A percentile compares a stretch with the other conserved stretches of the same genome.
Conservation (phyloP, 2,329 filamentous ascomycete species). For the Microdochium nivale region DNA sequence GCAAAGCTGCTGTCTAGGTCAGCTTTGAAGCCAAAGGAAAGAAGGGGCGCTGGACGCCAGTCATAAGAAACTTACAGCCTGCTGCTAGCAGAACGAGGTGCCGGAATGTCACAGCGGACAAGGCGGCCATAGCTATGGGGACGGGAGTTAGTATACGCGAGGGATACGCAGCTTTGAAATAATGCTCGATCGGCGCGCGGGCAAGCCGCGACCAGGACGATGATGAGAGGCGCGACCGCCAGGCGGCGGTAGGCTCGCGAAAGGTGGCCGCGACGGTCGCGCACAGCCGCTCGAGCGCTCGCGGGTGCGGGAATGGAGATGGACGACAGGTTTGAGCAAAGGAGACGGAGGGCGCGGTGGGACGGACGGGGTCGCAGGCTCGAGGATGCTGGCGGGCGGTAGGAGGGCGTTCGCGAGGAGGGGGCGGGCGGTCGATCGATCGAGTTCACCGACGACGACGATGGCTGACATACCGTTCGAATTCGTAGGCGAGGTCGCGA, state of each 20-base stretch:
- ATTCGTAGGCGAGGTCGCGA: constrained; percentile 99
- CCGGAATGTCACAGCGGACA: constrained; percentile 96
- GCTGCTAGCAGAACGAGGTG: constrained; percentile 85
- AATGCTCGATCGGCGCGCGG: not conserved
- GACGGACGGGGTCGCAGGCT: constrained; percentile 11
- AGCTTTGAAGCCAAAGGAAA: constrained; percentile 3
- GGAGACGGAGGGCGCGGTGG: constrained; percentile 6
- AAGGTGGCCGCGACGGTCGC: not conserved
- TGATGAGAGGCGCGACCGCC: not conserved
- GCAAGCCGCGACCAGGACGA: not conserved
- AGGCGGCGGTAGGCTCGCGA: not conserved
- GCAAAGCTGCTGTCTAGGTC: constrained; percentile 57
- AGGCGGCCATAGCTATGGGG: constrained; percentile 81
- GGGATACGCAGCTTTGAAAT: not conserved
- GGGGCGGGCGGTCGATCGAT: constrained; percentile 27
- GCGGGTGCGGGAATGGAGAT: constrained; percentile 1
- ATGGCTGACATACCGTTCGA: constrained; percentile 94
- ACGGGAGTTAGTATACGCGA: constrained; percentile 7
- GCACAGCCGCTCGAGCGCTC: not conserved
- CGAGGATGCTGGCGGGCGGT: constrained; percentile 9
- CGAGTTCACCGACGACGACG: constrained; percentile 39
- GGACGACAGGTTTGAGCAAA: constrained; percentile 8
- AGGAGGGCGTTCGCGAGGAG: constrained; percentile 30
- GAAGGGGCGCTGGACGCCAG: not conserved
- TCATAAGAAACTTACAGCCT: constrained; percentile 66